Evolutionary conservation across 1,284 basidiomycete genomes (phyloP), one percentile per base, ranked within the genome.

Genomic region (Fomitopsis pinicola): DNA sequence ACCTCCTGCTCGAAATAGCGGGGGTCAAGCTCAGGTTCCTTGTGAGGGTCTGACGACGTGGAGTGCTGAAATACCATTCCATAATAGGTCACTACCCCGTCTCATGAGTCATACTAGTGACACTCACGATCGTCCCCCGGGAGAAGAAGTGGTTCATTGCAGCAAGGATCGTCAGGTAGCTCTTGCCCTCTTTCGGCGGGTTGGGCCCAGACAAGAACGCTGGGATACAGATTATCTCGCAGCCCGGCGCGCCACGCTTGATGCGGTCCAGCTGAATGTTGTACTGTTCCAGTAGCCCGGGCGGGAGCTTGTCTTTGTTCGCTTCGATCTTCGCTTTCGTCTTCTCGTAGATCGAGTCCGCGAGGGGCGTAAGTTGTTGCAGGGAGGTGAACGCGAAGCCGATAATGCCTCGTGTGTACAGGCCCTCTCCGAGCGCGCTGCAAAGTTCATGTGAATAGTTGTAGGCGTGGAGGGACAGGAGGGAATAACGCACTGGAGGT

Each of bases 1-100:
- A 81, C 75, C 52, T 75, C 71, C 46, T 79, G 68, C 58, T 77
- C 77, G 67, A 82, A 80, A 68, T 80, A 82, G 54, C 75, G 75
- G 42, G 82, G 81, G 63, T 84, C 78, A 33, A 82, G 71, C 35
- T 73, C 72, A 0, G 82, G 80, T 50, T 78, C 72, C 30, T 71
- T 73, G 5, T 61, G 57, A 0, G 80, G 79, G 65, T 82, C 72
- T 55, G 62, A 64, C 3, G 76, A 76, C 0, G 70, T 72, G 15
- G 77, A 70, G 60, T 78, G 77, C 77, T 76, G 55, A 10, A 40
- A 17, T 26, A 8, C 8, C 7, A 33, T 9, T 3, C 8, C 45
- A 3, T 10, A 12, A 35, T 10, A 53, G n/a, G 19, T 38, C 15
- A 17, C 5, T 9, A 35, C 30, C n/a, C 14, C 7, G 36, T 35